These are phyloP conservation scores for Cystobasidium pallidum DNA, from an alignment of 1,284 basidiomycete species.

Conservation along the genomic window DNA sequence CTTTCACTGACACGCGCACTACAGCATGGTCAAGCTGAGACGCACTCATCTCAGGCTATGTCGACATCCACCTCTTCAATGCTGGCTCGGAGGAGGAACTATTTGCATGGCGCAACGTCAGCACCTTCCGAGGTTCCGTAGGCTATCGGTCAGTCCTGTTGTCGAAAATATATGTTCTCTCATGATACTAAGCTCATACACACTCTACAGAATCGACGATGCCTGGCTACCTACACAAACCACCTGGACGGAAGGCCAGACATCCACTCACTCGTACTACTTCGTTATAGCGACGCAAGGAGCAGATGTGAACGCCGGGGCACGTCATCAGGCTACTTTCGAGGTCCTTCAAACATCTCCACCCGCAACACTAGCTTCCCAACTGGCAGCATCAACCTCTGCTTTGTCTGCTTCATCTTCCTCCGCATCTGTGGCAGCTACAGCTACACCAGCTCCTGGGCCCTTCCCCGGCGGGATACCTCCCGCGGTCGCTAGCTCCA, in stretches of 20 bases:
- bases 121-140: conserved; percentile 63
- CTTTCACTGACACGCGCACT: neutral
- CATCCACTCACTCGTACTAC: conserved; percentile 68
- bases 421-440: conserved; percentile 1
- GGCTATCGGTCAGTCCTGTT: conserved; percentile 60
- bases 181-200: no score
- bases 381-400: conserved; percentile 48
- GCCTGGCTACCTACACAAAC: conserved; percentile 66
- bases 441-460: conserved; percentile 2
- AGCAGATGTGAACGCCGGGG: conserved; percentile 62
- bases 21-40: neutral
- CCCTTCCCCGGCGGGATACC: neutral
- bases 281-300: conserved; percentile 69
- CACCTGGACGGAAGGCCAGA: conserved; percentile 62
- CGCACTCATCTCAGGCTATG: conserved; percentile 50
- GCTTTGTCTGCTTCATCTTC: conserved; percentile 24
- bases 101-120: conserved; percentile 57
- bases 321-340: conserved; percentile 70
- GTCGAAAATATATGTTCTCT: no score
- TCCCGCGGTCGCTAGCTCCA: conserved; percentile 1
- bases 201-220: conserved; percentile 66
- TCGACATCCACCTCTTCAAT: conserved; percentile 72
- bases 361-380: conserved; percentile 42
- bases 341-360: conserved; percentile 63
- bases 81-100: conserved; percentile 63